These are phyloP conservation scores for Eucalyptus sp. DNA, from an alignment of 345 rosid species.

Conservation along the genomic window DNA sequence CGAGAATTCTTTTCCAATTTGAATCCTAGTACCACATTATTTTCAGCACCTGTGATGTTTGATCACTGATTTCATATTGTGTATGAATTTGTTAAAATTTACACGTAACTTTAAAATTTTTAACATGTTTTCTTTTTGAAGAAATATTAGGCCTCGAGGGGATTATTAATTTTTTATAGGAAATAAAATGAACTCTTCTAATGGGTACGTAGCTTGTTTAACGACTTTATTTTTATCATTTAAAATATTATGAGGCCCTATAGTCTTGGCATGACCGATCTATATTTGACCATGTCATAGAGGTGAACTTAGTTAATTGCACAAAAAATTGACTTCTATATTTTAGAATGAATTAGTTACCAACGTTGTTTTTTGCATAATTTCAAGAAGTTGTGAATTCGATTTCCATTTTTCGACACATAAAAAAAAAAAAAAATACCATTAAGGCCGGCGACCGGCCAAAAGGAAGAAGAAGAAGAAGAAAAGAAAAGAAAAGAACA, in stretches of 20 bases:
- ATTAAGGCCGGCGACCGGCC: no score
- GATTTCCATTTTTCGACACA: neutral
- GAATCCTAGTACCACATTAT: neutral
- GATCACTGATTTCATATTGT: neutral
- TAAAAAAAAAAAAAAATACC: neutral
- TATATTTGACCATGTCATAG: neutral
- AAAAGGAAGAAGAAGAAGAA: no score
- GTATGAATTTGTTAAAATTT: neutral
- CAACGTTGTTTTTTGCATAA: neutral
- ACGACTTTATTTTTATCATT: neutral
- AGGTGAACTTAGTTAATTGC: neutral
- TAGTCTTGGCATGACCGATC: neutral
- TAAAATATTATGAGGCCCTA: neutral
- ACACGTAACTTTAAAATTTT: neutral
- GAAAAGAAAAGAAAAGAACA: no score
- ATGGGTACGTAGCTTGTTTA: neutral
- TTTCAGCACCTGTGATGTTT: neutral
- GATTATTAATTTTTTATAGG: rapidly evolving
- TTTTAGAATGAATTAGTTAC: neutral
- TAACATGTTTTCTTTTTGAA: neutral
- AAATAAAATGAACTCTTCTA: neutral
- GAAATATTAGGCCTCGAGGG: neutral
- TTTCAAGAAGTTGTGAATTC: neutral
- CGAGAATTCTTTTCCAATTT: neutral
- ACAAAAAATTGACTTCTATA: neutral